phyloP scores from a whole-genome alignment of 192 early-diverging fungal species.

The Podochytrium sp. region DNA sequence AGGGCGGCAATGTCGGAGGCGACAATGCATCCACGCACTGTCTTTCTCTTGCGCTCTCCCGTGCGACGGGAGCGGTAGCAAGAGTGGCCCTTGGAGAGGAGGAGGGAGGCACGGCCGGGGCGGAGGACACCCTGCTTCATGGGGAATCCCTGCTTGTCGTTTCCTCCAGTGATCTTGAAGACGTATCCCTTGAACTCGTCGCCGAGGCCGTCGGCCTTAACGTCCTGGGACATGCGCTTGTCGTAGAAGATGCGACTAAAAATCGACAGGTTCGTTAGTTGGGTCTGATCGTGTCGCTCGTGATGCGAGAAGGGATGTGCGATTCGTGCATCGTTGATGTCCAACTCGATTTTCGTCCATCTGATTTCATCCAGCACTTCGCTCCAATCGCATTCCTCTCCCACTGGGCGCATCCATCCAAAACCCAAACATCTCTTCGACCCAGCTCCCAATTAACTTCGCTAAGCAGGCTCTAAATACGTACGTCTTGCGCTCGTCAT shows the following conservation, averaged over 20 bases:
- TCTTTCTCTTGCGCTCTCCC: conserved; percentile 99
- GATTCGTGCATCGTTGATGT: neutral
- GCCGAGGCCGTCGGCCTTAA: conserved; percentile 91
- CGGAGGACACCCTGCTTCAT: conserved; percentile 98
- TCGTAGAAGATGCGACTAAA: conserved; percentile 93
- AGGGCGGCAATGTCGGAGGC: conserved; percentile 90
- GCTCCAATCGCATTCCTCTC: neutral
- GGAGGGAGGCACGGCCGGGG: conserved; percentile 60
- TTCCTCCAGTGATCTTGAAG: conserved; percentile 98
- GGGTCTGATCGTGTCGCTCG: too few species aligned
- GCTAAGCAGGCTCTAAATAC: conserved; percentile 27
- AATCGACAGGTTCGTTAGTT: conserved; percentile 1
- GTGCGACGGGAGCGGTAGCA: conserved; percentile 97
- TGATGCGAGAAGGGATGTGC: neutral
- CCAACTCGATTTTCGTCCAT: neutral
- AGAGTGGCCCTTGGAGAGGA: conserved; percentile 89
- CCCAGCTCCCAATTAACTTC: neutral
- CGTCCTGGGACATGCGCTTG: conserved; percentile 96
- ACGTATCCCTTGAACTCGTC: conserved; percentile 99
- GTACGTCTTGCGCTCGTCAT: conserved; percentile 93
- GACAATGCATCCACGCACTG: conserved; percentile 99
- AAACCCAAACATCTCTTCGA: neutral
- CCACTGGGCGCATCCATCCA: neutral
- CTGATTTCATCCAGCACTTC: neutral
- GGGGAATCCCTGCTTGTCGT: conserved; percentile 98